phyloP scores from a whole-genome alignment of 2,329 filamentous ascomycete genomes.

The Trichoderma harzianum region DNA sequence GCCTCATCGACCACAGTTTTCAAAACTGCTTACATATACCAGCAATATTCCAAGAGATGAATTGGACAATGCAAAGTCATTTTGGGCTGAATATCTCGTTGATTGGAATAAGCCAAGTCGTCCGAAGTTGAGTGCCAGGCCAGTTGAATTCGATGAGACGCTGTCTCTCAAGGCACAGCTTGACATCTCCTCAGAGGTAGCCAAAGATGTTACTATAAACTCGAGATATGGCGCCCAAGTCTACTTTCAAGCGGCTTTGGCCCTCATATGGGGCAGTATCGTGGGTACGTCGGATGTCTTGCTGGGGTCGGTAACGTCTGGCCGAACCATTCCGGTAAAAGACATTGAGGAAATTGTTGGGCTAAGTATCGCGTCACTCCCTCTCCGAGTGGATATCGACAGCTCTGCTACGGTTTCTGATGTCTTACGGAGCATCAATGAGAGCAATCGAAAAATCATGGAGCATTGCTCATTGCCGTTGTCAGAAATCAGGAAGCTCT shows the following conservation, averaged over 20 bases:
- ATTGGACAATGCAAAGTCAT: slow-evolving; percentile 49
- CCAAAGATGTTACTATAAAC: slow-evolving; percentile 34
- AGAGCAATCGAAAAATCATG: slow-evolving; percentile 62
- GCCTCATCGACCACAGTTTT: slow-evolving; percentile 55
- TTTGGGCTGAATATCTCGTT: slow-evolving; percentile 67
- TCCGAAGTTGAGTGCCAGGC: slow-evolving; percentile 45
- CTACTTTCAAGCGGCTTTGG: slow-evolving; percentile 70
- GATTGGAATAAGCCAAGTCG: slow-evolving; percentile 52
- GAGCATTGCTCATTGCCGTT: slow-evolving; percentile 62
- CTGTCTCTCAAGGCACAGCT: slow-evolving; percentile 20
- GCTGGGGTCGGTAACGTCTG: slow-evolving; percentile 79
- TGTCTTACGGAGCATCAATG: slow-evolving; percentile 61
- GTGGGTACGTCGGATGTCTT: slow-evolving; percentile 63
- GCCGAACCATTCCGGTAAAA: slow-evolving; percentile 67
- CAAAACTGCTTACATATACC: slow-evolving; percentile 53
- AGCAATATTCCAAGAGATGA: slow-evolving; percentile 24
- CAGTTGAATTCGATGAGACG: slow-evolving; percentile 25
- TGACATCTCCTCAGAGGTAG: slow-evolving; percentile 19
- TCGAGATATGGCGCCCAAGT: slow-evolving; percentile 61
- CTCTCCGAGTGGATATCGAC: slow-evolving; percentile 61
- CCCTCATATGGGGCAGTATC: slow-evolving; percentile 63
- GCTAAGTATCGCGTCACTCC: slow-evolving; percentile 74
- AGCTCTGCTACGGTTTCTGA: slow-evolving; percentile 53
- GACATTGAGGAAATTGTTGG: slow-evolving; percentile 72
- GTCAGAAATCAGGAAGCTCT: slow-evolving; percentile 63